phyloP scores from a whole-genome alignment of 495 filamentous ascomycete species.

The Rhizodiscina lignyota region DNA sequence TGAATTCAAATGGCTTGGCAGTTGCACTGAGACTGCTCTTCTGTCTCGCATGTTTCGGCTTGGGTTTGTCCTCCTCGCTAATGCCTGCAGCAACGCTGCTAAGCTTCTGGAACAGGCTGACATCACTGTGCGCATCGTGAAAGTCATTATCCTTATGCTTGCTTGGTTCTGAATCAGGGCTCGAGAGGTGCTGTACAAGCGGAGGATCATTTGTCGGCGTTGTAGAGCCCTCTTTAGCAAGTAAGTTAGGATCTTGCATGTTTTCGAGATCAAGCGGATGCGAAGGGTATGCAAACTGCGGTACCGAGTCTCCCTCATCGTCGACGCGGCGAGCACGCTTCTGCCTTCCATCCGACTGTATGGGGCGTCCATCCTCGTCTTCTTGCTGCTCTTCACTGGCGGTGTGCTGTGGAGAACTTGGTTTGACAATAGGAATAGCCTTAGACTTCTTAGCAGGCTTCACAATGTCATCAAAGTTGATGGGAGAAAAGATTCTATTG shows the following conservation, averaged over 20 bases:
- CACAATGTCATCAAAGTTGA: conserved; percentile 44
- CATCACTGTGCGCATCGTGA: too few species aligned
- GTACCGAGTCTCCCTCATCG: conserved; percentile 48
- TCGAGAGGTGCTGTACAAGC: too few species aligned
- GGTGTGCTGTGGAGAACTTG: conserved; percentile 28
- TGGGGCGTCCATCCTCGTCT: conserved; percentile 34
- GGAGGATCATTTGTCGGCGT: too few species aligned
- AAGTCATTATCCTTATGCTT: too few species aligned
- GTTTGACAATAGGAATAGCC: conserved; percentile 64
- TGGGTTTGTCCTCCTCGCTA: too few species aligned
- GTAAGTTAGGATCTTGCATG: too few species aligned
- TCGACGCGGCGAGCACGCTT: conserved; percentile 52
- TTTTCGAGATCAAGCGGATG: too few species aligned
- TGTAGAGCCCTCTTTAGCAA: too few species aligned
- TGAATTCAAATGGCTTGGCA: conserved; percentile 51
- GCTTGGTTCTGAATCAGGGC: too few species aligned
- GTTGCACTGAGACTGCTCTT: conserved; percentile 48
- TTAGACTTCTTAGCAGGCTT: conserved; percentile 56
- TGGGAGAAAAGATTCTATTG: conserved; percentile 57
- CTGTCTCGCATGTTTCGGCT: too few species aligned
- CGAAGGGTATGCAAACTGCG: conserved; percentile 39
- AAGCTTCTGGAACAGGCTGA: too few species aligned
- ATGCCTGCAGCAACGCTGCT: too few species aligned
- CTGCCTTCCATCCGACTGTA: conserved; percentile 39
- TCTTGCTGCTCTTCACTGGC: conserved; percentile 20